These are phyloP conservation scores for Cucumis cinereus DNA, from an alignment of 306 rosid species.

Conservation along the genomic window DNA sequence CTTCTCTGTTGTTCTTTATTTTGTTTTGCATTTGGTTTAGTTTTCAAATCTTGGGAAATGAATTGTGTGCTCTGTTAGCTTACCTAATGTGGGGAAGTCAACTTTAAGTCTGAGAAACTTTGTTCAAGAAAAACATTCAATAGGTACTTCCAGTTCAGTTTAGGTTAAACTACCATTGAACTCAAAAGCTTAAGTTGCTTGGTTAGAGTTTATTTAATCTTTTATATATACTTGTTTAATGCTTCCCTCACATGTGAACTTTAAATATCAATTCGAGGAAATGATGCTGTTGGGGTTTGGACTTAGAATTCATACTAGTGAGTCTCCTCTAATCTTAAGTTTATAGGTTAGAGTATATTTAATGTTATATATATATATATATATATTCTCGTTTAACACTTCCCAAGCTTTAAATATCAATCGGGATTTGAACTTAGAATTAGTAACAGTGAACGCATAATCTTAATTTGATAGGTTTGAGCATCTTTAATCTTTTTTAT, in stretches of 20 bases:
- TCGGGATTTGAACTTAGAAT: not conserved
- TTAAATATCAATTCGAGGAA: not conserved
- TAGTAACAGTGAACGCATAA: not conserved
- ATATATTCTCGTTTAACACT: not conserved
- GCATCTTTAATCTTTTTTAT: not conserved
- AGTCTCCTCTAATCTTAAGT: not conserved
- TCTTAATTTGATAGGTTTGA: not conserved
- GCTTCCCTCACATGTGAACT: not conserved
- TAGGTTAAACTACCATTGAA: not conserved
- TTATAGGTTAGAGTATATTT: not conserved
- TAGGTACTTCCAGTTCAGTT: not conserved
- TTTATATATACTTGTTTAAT: not conserved
- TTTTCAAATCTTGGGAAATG: not conserved
- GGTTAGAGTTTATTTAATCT: not conserved
- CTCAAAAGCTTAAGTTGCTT: not conserved
- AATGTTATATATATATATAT: too few species aligned
- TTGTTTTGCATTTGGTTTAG: not conserved
- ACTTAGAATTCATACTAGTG: not conserved
- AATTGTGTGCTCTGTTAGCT: not conserved
- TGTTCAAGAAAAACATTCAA: not conserved
- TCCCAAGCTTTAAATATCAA: not conserved
- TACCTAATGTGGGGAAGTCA: not conserved
- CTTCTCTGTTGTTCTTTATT: not conserved
- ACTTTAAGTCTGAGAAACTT: not conserved
- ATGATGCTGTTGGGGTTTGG: not conserved